These are phyloP conservation scores for Hypoxylon cercidicola DNA, from an alignment of 495 filamentous ascomycete species.

Conservation along the genomic window DNA sequence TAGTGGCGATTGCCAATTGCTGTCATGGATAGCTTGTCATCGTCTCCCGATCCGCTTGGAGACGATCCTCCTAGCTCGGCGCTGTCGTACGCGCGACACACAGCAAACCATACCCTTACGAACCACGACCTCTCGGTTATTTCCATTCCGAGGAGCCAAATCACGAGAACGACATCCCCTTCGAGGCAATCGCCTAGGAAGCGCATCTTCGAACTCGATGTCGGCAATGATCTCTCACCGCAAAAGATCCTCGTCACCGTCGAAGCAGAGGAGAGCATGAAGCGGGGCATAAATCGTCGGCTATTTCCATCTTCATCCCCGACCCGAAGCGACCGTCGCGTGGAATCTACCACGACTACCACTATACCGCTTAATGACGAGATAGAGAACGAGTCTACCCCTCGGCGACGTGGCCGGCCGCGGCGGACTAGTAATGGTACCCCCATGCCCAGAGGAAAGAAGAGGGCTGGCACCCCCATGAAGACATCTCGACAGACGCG, in stretches of 20 bases:
- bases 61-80: constrained; percentile 48
- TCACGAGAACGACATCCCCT: constrained; percentile 41
- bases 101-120: constrained; percentile 39
- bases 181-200: constrained; percentile 58
- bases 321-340: constrained; percentile 38
- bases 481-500: constrained; percentile 33
- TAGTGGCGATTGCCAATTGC: constrained; percentile 19
- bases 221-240: constrained; percentile 59
- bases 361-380: constrained; percentile 63
- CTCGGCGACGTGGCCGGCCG: constrained; percentile 50
- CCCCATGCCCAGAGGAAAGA: constrained; percentile 51
- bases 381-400: constrained; percentile 54
- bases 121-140: constrained; percentile 33
- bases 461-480: constrained; percentile 55
- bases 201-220: constrained; percentile 64
- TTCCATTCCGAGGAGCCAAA: constrained; percentile 28
- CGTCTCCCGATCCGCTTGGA: constrained; percentile 61
- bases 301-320: constrained; percentile 55
- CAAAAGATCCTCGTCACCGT: constrained; percentile 65
- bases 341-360: constrained; percentile 45
- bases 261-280: constrained; percentile 55
- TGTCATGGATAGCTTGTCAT: constrained; percentile 50
- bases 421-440: constrained; percentile 54
- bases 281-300: constrained; percentile 47
- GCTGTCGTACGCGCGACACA: constrained; percentile 41